phyloP scores from a whole-genome alignment of 768 basidiomycete genomes.

The Pleurotus tuoliensis region DNA sequence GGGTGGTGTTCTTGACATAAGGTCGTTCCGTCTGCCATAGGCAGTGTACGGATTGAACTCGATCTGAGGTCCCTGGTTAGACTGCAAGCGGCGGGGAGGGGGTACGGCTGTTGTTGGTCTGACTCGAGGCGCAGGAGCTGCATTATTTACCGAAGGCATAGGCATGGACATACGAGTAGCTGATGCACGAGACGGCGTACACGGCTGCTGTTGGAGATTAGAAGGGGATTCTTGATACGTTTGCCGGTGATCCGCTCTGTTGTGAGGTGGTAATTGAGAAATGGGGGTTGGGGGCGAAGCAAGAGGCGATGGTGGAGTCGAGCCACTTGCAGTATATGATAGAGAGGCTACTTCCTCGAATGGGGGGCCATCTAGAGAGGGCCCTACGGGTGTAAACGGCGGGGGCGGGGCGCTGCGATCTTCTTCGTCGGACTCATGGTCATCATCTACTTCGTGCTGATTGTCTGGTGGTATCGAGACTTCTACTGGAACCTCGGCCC shows the following conservation, averaged over 20 bases:
- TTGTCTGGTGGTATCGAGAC: not conserved
- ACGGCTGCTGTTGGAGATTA: not conserved
- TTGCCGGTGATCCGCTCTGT: slow-evolving; percentile 5
- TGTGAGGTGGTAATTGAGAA: not conserved
- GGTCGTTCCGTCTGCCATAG: slow-evolving; percentile 26
- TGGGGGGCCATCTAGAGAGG: slow-evolving; percentile 33
- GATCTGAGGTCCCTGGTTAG: slow-evolving; percentile 16
- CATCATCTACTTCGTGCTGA: slow-evolving; percentile 10
- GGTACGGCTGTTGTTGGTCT: slow-evolving; percentile 9
- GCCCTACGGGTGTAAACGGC: slow-evolving; percentile 31
- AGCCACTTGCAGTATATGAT: slow-evolving; percentile 21
- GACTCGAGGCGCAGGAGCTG: slow-evolving; percentile 6
- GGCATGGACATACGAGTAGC: slow-evolving; percentile 15
- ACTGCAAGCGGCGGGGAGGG: slow-evolving; percentile 5
- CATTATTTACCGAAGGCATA: slow-evolving; percentile 7
- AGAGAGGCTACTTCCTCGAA: slow-evolving; percentile 24
- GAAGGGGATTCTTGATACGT: slow-evolving; percentile 8
- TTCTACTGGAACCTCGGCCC: not conserved
- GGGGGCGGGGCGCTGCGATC: slow-evolving; percentile 31
- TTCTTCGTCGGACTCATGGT: slow-evolving; percentile 14
- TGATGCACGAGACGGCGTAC: not conserved
- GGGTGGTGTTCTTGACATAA: slow-evolving; percentile 10
- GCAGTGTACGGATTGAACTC: slow-evolving; percentile 46
- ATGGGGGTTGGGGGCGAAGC: slow-evolving; percentile 12
- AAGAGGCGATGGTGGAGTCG: slow-evolving; percentile 18